Base-by-base conservation (phyloP, 257 asterid genomes). In the Ilex asprella region DNA sequence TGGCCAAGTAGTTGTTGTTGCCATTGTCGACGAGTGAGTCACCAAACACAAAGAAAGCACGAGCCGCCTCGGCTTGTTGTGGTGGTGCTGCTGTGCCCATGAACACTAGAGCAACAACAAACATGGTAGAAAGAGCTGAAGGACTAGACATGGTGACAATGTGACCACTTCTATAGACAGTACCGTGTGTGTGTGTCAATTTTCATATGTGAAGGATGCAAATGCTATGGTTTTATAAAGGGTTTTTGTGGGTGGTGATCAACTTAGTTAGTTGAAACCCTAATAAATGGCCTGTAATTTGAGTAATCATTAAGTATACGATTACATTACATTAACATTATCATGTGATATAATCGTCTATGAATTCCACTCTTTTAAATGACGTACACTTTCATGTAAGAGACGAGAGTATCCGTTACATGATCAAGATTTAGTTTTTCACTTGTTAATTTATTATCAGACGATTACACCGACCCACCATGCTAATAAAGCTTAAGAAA, bases 11-110 rank as follows among this genome's bases (percentile, higher is more conserved):
- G 70, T 87, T 87, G 63, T 87, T 87, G 67, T 87, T 87, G 66
- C 95, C 95, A 60, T 77, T 85, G 39, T 87, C 95, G 12, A 87
- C 95, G 10, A 87, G 68, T 2, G 95, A 87, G 57, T 87, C 95
- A 0, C 95, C 95, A 47, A 87, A 87, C 14, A 87, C 88, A 15
- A 87, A 87, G 77, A 87, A 85, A 5, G 91, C 87, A 6, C 89
- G 88, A 30, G 88, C 79, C 0, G 69, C 78, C 60, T 81, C 86
- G 10, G 59, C 82, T 2, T 56, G 52, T 14, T 63, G 62, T 16
- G 61, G 52, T 14, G 65, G 62, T 16, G 61, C 31, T 55, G 56
- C 16, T 10, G 43, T 9, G 13, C 61, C 65, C 16, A 44, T 16
- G 29, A 47, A 30, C 21, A 64, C 57, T 10, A 64, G 14, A 11